Evolutionary conservation across 345 rosid species (phyloP).

Genomic region (Triadica sebifera): DNA sequence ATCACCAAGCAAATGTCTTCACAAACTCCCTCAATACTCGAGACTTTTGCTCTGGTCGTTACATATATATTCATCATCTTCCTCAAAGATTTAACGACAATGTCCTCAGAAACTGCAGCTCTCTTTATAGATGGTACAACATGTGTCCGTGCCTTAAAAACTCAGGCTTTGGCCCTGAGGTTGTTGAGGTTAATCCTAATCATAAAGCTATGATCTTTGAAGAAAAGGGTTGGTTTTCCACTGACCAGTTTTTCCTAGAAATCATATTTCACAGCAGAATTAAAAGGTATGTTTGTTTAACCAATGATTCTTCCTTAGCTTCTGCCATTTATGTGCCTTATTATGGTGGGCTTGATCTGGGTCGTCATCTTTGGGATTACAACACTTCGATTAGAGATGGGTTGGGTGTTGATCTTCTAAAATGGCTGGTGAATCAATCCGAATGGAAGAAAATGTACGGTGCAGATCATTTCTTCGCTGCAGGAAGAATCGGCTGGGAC

Average conservation of each 20-base stretch:
- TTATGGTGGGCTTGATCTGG: constrained; percentile 16
- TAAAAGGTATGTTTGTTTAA: constrained; percentile 20
- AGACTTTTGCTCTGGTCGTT: constrained; percentile 17
- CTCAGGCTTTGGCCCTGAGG: constrained; percentile 18
- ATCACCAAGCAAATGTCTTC: background rate
- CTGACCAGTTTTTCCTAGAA: constrained; percentile 21
- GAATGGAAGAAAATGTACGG: constrained; percentile 24
- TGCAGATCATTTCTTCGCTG: constrained; percentile 26
- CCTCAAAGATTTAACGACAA: constrained; percentile 13
- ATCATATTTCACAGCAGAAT: constrained; percentile 22
- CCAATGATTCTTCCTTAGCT: constrained; percentile 19
- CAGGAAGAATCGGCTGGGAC: constrained; percentile 23
- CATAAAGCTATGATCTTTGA: constrained; percentile 5
- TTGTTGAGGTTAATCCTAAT: background rate
- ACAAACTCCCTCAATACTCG: background rate
- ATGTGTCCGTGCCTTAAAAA: constrained; percentile 18
- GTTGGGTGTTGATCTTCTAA: constrained; percentile 13
- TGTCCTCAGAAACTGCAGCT: constrained; percentile 11
- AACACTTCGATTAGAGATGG: constrained; percentile 8
- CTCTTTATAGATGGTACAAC: constrained; percentile 12
- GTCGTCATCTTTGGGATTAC: constrained; percentile 16
- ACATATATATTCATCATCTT: constrained; percentile 25
- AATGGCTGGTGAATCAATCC: constrained; percentile 9
- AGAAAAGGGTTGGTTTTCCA: constrained; percentile 19
- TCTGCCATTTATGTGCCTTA: constrained; percentile 24